Evolutionary conservation across 352 stramenopile genomes (phyloP), one percentile per base, ranked within the genome.

Genomic region (Pythium dissimile): DNA sequence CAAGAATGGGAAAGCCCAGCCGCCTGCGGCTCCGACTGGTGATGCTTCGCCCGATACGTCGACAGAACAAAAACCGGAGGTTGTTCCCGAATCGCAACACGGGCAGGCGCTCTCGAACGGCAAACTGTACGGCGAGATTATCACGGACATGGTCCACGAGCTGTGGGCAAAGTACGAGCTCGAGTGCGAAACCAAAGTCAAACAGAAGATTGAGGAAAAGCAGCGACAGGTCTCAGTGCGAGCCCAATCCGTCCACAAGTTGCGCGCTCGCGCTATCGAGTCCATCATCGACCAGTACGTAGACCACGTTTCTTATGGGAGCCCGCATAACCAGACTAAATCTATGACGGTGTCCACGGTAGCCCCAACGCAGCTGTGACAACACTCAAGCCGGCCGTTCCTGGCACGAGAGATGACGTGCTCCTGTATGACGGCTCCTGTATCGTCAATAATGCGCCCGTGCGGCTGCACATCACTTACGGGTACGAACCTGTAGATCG

Each of bases 181-280:
- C 32, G 75, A 85, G 20, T 84, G 77, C 42, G 73, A 87, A 8
- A 28, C 57, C 2, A 85, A 77, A 54, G 65, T 92, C 13, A 69
- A 71, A 26, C 59, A 63, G 7, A 94, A 92, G 66, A 86, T 92
- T 55, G 69, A 80, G n/a, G 84, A 94, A 41, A 94, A 94, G 54
- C 62, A 85, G 44, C 64, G 75, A 30, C 84, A 94, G 62, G 80
- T 94, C 21, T 73, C 71, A 15, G 60, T 64, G 23, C 77, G 83
- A 1, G 82, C 84, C 9, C 71, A 89, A 39, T 66, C 72, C 9
- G 80, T 80, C 8, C 80, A 89, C 59, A 51, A 59, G n/a, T 73
- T 94, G 41, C 78, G 82, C 3, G 55, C 62, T 13, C 71, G 71
- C 1, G 84, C 77, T 16, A 72, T 94, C 39, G 59, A 66, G 23